These are phyloP conservation scores for Hymenoscyphus albidus DNA, from an alignment of 2,329 filamentous ascomycete species.

Conservation along the genomic window DNA sequence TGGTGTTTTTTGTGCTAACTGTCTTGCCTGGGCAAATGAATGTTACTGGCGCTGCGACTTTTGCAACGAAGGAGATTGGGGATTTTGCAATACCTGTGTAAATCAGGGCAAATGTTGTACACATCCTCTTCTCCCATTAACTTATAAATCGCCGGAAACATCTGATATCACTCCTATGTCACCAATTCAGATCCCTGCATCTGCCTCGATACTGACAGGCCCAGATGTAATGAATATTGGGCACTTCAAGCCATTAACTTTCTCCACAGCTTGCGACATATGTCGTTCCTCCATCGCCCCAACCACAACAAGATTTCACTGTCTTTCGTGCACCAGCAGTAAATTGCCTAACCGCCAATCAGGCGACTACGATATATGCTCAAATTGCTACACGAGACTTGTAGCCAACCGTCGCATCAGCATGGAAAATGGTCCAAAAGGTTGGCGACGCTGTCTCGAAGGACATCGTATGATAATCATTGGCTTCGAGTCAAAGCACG, in stretches of 20 bases:
- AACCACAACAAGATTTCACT: constrained; percentile 71
- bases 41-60: constrained; percentile 86
- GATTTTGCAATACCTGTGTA: constrained; percentile 85
- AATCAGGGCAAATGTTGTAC: constrained; percentile 78
- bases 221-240: constrained; percentile 43
- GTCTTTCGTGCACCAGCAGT: constrained; percentile 65
- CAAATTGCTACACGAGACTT: constrained; percentile 68
- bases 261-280: constrained; percentile 73
- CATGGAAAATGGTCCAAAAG: constrained; percentile 69
- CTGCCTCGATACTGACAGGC: constrained; percentile 47
- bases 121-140: constrained; percentile 74
- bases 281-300: constrained; percentile 72
- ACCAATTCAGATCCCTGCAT: constrained; percentile 39
- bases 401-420: constrained; percentile 62
- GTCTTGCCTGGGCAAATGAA: constrained; percentile 68
- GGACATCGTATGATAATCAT: constrained; percentile 84
- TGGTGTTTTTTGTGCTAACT: constrained; percentile 81
- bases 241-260: constrained; percentile 64
- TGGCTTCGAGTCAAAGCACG: constrained; percentile 65
- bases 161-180: constrained; percentile 38
- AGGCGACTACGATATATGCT: constrained; percentile 87
- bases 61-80: constrained; percentile 94
- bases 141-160: constrained; percentile 48
- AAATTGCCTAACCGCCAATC: constrained; percentile 44
- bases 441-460: constrained; percentile 77